Base-by-base conservation (phyloP, 225 moss, liverwort and hornwort genomes). In the Marchantia paleacea region DNA sequence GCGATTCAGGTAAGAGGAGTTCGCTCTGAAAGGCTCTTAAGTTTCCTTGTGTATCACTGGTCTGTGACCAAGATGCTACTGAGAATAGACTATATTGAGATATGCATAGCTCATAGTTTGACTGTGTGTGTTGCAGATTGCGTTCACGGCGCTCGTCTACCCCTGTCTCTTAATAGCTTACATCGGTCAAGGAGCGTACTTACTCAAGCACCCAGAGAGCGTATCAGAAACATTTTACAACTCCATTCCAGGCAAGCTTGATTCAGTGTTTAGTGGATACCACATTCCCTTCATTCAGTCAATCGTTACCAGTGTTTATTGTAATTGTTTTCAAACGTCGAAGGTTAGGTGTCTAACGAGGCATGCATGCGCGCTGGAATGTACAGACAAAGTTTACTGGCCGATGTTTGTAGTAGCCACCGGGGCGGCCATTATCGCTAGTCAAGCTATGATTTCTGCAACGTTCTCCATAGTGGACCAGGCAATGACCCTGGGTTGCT, bases 371-470 rank as follows among this genome's bases (percentile, higher is more conserved):
- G 39, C 30, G n/a, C 29, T 72, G 50, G 1, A n/a, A 24, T 9
- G 49, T 63, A 52, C 84, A 96, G 95, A 74, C 14, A 30, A 87
- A 14, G 87, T 96, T 49, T 96, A 91, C 80, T 96, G 95, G 95
- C 93, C 93, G 11, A 87, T 90, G 87, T 90, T 96, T 51, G 87
- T 58, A 8, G 86, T 96, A 26, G 92, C 93, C 8, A 96, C 93
- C 0, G 87, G 78, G 64, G 92, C 93, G 29, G 92, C 95, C 28
- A 81, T 96, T 12, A 96, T 96, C 77, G 95, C 95, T 24, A 96
- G 95, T 79, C 95, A 96, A 78, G 95, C 95, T 53, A 93, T 96
- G 93, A 93, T 96, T 50, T 92, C 92, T 10, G 93, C 91, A 18
- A 91, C 91, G 28, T 93, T 83, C 80, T 92, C 89, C 78, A 93